Conservation (phyloP, 1,284 basidiomycete species). For the Phaffia rhodozyma region DNA sequence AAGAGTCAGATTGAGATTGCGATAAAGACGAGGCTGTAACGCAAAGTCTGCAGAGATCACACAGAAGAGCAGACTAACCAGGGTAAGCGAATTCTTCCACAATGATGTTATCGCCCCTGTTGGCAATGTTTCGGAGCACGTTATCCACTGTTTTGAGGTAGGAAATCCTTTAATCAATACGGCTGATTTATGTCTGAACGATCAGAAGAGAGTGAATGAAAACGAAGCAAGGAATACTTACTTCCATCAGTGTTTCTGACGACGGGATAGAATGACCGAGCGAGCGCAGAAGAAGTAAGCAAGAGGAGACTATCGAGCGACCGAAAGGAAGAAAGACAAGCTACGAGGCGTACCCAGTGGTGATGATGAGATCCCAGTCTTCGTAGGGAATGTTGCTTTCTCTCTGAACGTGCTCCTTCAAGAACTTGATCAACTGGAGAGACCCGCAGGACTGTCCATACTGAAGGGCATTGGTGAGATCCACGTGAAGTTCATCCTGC, state of each 20-base stretch:
- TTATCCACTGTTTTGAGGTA: constrained; percentile 20
- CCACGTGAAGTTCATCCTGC: not conserved
- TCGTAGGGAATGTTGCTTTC: constrained; percentile 25
- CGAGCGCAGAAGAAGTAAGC: too few species aligned
- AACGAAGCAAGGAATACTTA: too few species aligned
- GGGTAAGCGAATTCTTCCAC: constrained; percentile 29
- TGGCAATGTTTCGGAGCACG: constrained; percentile 24
- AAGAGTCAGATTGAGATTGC: not conserved
- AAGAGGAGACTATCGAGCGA: too few species aligned
- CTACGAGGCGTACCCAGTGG: constrained; percentile 23
- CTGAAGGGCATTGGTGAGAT: constrained; percentile 3
- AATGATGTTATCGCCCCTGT: constrained; percentile 28
- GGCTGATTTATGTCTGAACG: too few species aligned
- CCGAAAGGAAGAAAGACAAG: not conserved
- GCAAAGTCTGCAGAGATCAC: not conserved
- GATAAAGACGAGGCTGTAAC: not conserved
- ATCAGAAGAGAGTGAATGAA: too few species aligned
- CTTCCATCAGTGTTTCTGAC: constrained; percentile 26
- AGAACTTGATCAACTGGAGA: constrained; percentile 24
- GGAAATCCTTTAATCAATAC: too few species aligned
- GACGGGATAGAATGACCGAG: too few species aligned
- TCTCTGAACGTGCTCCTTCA: constrained; percentile 25
- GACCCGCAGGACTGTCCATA: constrained; percentile 25
- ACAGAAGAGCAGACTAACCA: not conserved
- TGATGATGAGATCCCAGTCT: constrained; percentile 26